Evolutionary conservation across 805 yeast species (phyloP).

Genomic region (Naumovozyma baii): DNA sequence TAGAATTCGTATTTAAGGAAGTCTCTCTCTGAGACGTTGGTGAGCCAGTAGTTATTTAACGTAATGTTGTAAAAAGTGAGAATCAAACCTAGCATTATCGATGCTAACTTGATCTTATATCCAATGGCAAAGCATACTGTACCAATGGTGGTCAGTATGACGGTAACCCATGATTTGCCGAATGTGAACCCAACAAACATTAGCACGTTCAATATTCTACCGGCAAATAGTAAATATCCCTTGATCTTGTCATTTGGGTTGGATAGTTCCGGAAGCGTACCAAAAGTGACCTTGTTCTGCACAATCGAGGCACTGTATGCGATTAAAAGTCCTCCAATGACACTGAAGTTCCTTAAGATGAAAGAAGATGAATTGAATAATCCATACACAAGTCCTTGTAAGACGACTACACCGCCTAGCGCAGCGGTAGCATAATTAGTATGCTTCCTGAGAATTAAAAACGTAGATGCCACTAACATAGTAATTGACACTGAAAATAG

Average conservation of each 20-base stretch:
- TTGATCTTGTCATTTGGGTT: conserved; percentile 52
- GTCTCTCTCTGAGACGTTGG: conserved; percentile 64
- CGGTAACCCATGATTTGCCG: conserved; percentile 60
- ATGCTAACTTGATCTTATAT: conserved; percentile 84
- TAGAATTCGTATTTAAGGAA: conserved; percentile 85
- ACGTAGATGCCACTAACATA: conserved; percentile 67
- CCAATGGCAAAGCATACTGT: conserved; percentile 80
- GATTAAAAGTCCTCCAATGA: conserved; percentile 83
- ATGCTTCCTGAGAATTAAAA: conserved; percentile 61
- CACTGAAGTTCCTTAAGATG: conserved; percentile 78
- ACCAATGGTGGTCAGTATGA: conserved; percentile 60
- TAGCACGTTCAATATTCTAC: conserved; percentile 76
- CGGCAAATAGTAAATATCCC: conserved; percentile 78
- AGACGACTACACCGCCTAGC: conserved; percentile 60
- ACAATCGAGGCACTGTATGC: conserved; percentile 83
- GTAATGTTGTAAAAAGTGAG: conserved; percentile 67
- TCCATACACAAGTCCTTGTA: conserved; percentile 87
- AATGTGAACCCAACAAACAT: conserved; percentile 80
- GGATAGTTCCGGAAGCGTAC: conserved; percentile 44
- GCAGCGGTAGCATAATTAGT: conserved; percentile 64
- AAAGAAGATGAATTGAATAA: conserved; percentile 72
- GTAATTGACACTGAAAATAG: conserved; percentile 51
- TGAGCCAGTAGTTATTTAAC: conserved; percentile 85
- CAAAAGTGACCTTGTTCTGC: conserved; percentile 52
- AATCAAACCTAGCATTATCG: conserved; percentile 57